phyloP scores from a whole-genome alignment of 306 rosid species.

The Comarum palustre region DNA sequence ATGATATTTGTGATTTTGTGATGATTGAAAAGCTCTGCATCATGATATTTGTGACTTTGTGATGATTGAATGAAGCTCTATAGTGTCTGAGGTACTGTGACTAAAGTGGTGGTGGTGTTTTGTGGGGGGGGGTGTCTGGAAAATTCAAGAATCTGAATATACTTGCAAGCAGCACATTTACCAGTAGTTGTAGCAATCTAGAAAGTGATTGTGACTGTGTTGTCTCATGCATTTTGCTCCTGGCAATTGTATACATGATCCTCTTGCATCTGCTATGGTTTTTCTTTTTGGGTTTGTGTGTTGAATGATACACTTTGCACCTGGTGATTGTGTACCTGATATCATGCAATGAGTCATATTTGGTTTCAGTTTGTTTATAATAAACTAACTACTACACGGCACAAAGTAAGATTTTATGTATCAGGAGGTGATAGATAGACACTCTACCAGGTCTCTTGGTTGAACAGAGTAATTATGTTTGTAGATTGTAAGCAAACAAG shows the following conservation, averaged over 20 bases:
- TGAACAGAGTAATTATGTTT: constrained; percentile 3
- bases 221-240: background rate
- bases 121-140: background rate
- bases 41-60: background rate
- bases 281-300: background rate
- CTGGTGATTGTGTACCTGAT: background rate
- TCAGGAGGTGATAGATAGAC: background rate
- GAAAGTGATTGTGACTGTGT: background rate
- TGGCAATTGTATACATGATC: background rate
- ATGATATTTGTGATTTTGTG: background rate
- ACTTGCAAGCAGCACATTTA: background rate
- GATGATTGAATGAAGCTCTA: background rate
- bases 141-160: background rate
- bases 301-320: background rate
- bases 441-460: background rate
- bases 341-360: background rate
- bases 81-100: background rate
- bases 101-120: background rate
- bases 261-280: background rate
- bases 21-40: background rate
- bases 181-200: background rate
- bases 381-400: background rate
- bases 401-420: background rate
- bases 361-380: background rate
- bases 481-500: background rate